A percentile compares a stretch with the other conserved stretches of the same genome.
Conservation (phyloP, 2,329 filamentous ascomycete species). For the Plenodomus biglobosus region DNA sequence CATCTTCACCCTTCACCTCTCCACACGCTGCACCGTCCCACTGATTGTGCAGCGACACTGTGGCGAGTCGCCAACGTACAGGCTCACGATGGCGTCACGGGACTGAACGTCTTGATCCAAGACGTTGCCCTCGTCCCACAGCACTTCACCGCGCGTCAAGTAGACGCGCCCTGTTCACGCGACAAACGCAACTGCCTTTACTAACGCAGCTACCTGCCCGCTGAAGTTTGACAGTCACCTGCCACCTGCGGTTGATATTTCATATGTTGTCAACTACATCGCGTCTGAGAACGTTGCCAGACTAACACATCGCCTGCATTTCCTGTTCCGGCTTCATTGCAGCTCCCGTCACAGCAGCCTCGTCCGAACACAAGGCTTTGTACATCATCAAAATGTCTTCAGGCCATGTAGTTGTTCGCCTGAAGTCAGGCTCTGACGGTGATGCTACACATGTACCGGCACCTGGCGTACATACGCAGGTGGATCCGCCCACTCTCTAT, state of each 20-base stretch:
- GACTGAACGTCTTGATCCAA: too few species aligned
- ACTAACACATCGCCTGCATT: not conserved
- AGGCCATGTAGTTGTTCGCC: constrained; percentile 22
- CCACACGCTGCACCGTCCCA: too few species aligned
- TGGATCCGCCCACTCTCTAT: constrained; percentile 49
- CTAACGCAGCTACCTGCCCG: not conserved
- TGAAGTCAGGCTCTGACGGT: constrained; percentile 38
- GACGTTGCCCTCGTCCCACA: too few species aligned
- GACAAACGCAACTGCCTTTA: not conserved
- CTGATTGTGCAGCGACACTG: too few species aligned
- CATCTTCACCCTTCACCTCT: constrained; percentile 6
- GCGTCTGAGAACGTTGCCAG: too few species aligned
- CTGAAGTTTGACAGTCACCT: not conserved
- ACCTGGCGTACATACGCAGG: constrained; percentile 26
- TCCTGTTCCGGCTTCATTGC: too few species aligned
- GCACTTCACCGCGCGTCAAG: not conserved
- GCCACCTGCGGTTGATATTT: not conserved
- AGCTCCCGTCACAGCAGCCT: too few species aligned
- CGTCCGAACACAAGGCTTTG: too few species aligned
- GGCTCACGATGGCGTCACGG: not conserved
- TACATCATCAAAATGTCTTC: constrained; percentile 3
- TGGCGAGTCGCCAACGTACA: not conserved
- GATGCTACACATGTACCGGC: constrained; percentile 35
- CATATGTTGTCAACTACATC: not conserved
- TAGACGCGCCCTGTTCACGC: not conserved